These are phyloP conservation scores for Fraxinus xanthoxyloides DNA, from an alignment of 305 asterid genomes.

Conservation along the genomic window DNA sequence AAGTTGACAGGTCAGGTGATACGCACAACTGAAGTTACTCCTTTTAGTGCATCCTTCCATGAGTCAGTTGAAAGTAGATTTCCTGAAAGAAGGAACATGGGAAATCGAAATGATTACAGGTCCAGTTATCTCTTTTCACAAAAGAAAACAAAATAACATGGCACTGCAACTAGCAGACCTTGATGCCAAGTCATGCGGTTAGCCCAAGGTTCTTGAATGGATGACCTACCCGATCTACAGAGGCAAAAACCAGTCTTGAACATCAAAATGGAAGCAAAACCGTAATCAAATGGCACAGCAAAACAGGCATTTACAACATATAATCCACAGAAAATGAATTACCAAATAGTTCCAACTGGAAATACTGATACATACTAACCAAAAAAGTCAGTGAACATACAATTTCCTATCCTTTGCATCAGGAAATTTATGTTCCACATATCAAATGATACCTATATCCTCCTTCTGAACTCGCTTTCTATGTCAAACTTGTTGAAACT, in stretches of 20 bases:
- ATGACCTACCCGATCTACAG: slow-evolving; percentile 77
- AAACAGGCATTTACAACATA: background rate
- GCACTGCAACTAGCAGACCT: slow-evolving; percentile 49
- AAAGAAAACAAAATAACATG: background rate
- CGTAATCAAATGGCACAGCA: background rate
- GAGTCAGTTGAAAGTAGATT: slow-evolving; percentile 57
- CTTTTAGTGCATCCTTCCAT: slow-evolving; percentile 86
- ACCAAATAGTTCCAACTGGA: background rate
- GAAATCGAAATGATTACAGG: slow-evolving; percentile 22
- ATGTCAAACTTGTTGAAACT: background rate
- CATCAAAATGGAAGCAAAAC: slow-evolving; percentile 21
- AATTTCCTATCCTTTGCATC: background rate
- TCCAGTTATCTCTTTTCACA: background rate
- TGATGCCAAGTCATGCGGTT: slow-evolving; percentile 75
- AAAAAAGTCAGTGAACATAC: background rate
- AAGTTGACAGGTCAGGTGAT: slow-evolving; percentile 18
- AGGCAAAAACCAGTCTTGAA: slow-evolving; percentile 20
- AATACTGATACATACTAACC: background rate
- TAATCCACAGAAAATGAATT: background rate
- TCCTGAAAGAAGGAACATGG: slow-evolving; percentile 46
- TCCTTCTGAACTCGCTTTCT: background rate
- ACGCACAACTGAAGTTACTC: slow-evolving; percentile 90
- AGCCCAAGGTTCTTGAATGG: slow-evolving; percentile 80
- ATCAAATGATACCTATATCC: background rate
- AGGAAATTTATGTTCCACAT: background rate